Evolutionary conservation across 108 stramenopile genomes (phyloP).

Genomic region (Skeletonema potamos): DNA sequence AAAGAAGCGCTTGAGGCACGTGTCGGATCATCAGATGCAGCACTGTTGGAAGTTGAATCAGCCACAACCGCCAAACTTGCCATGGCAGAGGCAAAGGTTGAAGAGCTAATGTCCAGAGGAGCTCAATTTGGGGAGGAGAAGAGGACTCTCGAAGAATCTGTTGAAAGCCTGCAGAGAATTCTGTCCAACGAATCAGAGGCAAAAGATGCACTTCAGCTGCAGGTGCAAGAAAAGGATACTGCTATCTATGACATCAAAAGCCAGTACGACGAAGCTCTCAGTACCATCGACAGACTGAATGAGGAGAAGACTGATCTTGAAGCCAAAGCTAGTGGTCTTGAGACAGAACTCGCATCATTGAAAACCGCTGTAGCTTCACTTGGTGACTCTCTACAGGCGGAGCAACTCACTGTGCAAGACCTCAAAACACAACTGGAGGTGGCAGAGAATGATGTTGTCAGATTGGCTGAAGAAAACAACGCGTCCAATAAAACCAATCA

Average conservation of each 20-base stretch:
- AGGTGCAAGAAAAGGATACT: conserved; percentile 8
- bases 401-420: not conserved
- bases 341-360: not conserved
- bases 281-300: not conserved
- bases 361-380: not conserved
- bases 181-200: conserved; percentile 3
- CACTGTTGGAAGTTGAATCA: not conserved
- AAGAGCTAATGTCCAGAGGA: not conserved
- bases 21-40: not conserved
- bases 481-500: not conserved
- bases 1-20: not conserved
- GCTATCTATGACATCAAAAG: not conserved
- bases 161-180: not conserved
- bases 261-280: not conserved
- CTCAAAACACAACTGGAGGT: not conserved
- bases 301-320: not conserved
- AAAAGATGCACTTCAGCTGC: not conserved
- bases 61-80: not conserved
- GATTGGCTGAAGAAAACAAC: conserved; percentile 1
- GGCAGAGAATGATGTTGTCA: conserved; percentile 10
- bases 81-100: not conserved
- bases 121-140: conserved; percentile 1
- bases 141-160: not conserved
- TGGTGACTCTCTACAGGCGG: not conserved
- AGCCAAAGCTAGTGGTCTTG: not conserved